Base-by-base conservation (phyloP, 2,329 filamentous ascomycete species). In the Fusarium brachygibbosum region DNA sequence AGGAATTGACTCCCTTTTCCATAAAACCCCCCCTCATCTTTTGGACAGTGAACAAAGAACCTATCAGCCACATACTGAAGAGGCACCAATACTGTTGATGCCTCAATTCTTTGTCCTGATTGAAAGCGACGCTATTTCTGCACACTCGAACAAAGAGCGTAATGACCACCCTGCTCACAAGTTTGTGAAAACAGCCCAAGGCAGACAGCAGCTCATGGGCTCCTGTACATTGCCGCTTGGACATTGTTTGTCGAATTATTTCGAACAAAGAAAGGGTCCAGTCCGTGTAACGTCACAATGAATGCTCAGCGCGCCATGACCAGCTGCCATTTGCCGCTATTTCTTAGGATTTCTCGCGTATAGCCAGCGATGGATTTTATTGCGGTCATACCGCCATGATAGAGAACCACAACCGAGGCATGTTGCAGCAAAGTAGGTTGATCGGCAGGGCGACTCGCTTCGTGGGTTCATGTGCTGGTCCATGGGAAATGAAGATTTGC, bases 41-140 rank as follows among this genome's bases (percentile, higher is more conserved):
- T 53, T 42, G 23, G 35, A 23, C 2, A 19, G 23, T 58, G 57
- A 72, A 74, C 72, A 74, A 74, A 74, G 72, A 63, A 61, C 1
- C n/a, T 5, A 49, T 29, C 45, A 21, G 38, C 12, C 59, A 58
- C 42, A 65, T 34, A 12, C 35, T 59, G 40, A 45, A 38, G n/a
- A 38, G 31, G 44, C 28, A 16, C 19, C 44, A 50, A 35, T 34
- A 23, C 31, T 57, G 19, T 44, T 21, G 34, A 38, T 60, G 49
- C 54, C 14, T 48, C 5, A 10, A 28, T 61, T 59, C 71, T 73
- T 73, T 73, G 71, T 50, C 13, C 10, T 34, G 29, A 40, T 41
- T 29, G 42, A 29, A 19, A 31, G 12, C 5, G 29, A 41, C 42
- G 31, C 31, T 57, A 45, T 58, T 62, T 57, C 40, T 38, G 31